phyloP scores from a whole-genome alignment of 2,329 filamentous ascomycete genomes.

The Aureobasidium zeae region DNA sequence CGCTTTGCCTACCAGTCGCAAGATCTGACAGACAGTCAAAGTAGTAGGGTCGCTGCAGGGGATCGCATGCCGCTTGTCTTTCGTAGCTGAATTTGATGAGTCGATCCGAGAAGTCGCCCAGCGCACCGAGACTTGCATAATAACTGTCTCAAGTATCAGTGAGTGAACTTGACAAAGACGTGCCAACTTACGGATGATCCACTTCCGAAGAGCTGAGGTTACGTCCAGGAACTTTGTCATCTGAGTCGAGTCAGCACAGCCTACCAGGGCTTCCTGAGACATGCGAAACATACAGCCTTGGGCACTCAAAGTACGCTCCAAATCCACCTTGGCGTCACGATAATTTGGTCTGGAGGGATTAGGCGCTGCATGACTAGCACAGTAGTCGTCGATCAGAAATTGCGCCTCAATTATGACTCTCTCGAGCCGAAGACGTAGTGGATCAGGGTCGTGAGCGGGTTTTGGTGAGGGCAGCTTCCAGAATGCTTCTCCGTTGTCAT shows the following conservation, averaged over 20 bases:
- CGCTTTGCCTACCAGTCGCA: constrained; percentile 46
- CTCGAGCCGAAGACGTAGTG: constrained; percentile 41
- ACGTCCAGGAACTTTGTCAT: constrained; percentile 11
- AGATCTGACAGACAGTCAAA: constrained; percentile 57
- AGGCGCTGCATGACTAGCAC: constrained; percentile 14
- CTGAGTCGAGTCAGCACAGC: background rate
- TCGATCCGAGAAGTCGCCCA: constrained; percentile 53
- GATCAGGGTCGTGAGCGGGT: constrained; percentile 20
- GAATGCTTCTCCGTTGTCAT: constrained; percentile 11
- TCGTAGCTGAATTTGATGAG: constrained; percentile 55
- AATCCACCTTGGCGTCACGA: constrained; percentile 25
- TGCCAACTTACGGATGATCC: constrained; percentile 30
- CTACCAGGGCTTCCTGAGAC: background rate
- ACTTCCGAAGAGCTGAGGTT: constrained; percentile 20
- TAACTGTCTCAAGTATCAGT: constrained; percentile 29
- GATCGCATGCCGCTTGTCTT: constrained; percentile 49
- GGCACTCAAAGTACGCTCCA: constrained; percentile 27
- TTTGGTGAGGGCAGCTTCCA: constrained; percentile 25
- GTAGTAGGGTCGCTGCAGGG: constrained; percentile 48
- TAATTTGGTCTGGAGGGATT: constrained; percentile 26
- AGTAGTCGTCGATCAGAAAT: constrained; percentile 39
- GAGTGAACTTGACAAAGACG: background rate
- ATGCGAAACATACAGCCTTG: constrained; percentile 27
- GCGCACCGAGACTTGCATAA: constrained; percentile 54
- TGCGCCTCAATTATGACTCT: constrained; percentile 51